Base-by-base conservation (phyloP, 148 eudicot species). In the Rheum nobile region DNA sequence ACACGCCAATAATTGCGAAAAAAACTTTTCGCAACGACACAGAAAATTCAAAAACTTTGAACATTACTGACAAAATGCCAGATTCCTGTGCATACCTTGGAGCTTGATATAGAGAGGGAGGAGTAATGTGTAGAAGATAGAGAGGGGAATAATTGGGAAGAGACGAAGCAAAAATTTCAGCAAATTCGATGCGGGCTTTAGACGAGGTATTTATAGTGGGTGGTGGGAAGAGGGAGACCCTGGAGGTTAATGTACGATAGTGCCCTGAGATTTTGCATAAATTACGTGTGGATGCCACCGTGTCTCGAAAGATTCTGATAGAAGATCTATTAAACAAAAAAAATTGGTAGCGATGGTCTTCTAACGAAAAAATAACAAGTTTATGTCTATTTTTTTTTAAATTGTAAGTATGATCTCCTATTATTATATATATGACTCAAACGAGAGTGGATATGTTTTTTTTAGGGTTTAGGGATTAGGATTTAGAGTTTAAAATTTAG, bases 131-230 rank as follows among this genome's bases (percentile, higher is more conserved):
- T 52, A 52, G 28, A 22, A 21, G 26, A 4, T 52, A 21, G 59
- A 52, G 59, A 52, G 59, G 28, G 21, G 59, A 52, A 52, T 52
- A n/a, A 52, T 3, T 21, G 26, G 26, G 59, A 21, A 21, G 59
- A 52, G 9, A n/a, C n/a, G 59, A 52, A 52, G 28, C 59, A 41
- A 9, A 52, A 52, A 1, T 52, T 22, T 52, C 59, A 52, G 59
- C 59, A 52, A 52, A 52, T 52, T 52, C 59, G 59, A 52, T 52
- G 59, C 21, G 59, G 59, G 59, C 28, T 52, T 52, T 44, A 44
- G 11, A 11, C 48, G 17, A 11, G 11, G 48, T 44, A 44, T 44
- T 44, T 52, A 52, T 52, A 52, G 59, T 52, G 10, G 59, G 59
- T 52, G 59, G 59, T 52, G 59, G 59, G 24, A 21, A n/a, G 59